Conservation (phyloP, 2,329 filamentous ascomycete species). For the Venturia pyrina region DNA sequence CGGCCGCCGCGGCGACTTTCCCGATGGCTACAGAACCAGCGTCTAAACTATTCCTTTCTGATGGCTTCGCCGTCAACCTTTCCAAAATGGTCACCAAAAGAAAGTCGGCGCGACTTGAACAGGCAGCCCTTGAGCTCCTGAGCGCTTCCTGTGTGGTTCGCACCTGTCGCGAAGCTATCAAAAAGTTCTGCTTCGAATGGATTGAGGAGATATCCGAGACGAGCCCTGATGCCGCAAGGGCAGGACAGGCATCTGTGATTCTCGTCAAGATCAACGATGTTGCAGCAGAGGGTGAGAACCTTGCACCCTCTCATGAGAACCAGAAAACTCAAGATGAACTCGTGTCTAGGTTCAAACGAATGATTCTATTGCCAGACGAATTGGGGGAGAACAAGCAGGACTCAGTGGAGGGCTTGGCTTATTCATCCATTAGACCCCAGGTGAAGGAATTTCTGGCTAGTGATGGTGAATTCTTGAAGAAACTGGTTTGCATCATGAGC, state of each 20-base stretch:
- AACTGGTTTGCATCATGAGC: constrained; percentile 54
- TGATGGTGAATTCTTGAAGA: constrained; percentile 58
- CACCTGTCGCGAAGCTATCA: constrained; percentile 70
- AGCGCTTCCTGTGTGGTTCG: constrained; percentile 85
- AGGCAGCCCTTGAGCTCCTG: constrained; percentile 77
- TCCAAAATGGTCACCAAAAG: constrained; percentile 67
- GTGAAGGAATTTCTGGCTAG: constrained; percentile 72
- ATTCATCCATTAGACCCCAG: constrained; percentile 74
- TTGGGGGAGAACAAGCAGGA: constrained; percentile 46
- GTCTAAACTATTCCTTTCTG: constrained; percentile 71
- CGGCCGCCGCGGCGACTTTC: constrained; percentile 80
- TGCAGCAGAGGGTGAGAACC: constrained; percentile 5
- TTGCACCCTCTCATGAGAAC: neutral
- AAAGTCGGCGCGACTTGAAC: constrained; percentile 79
- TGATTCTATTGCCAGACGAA: constrained; percentile 52
- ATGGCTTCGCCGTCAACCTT: constrained; percentile 73
- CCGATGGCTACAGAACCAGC: constrained; percentile 71
- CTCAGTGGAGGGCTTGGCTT: constrained; percentile 84
- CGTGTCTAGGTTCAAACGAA: constrained; percentile 48
- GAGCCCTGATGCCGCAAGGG: constrained; percentile 38
- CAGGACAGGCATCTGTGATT: constrained; percentile 43
- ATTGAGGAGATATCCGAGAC: constrained; percentile 67
- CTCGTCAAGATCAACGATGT: constrained; percentile 44
- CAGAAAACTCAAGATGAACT: constrained; percentile 28
- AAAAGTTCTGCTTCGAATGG: constrained; percentile 79